A percentile compares a stretch with the other conserved stretches of the same genome.
phyloP scores from a whole-genome alignment of 176 grass and related monocot species.

The Neostapfia colusana region DNA sequence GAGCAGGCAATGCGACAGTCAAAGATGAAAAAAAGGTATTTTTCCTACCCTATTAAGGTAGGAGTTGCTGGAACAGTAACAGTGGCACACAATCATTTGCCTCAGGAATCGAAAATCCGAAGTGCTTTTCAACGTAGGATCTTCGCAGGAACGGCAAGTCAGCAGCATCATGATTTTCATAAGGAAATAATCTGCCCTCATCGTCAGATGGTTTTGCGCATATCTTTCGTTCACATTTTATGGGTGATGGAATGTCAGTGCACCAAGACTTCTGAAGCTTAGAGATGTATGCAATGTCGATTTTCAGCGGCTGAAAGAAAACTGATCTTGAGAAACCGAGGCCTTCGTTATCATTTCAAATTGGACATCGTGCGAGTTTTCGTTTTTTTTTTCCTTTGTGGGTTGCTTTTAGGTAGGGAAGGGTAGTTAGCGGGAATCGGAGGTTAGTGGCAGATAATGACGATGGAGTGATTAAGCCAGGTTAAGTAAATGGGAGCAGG shows the following conservation, averaged over 20 bases:
- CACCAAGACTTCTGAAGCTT: background rate
- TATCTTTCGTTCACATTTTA: background rate
- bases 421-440: constrained; percentile 45
- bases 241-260: background rate
- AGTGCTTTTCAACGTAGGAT: background rate
- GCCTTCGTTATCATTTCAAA: background rate
- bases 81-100: constrained; percentile 39
- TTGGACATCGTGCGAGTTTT: background rate
- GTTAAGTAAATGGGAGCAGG: constrained; percentile 37
- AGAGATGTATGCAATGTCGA: background rate
- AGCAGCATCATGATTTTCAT: background rate
- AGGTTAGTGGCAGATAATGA: constrained; percentile 39
- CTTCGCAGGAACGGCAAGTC: constrained; percentile 20
- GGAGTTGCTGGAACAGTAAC: constrained; percentile 9
- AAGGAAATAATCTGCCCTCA: background rate
- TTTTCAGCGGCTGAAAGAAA: too few relatives aligned
- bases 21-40: constrained; percentile 7
- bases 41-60: constrained; percentile 22
- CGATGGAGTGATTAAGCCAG: background rate
- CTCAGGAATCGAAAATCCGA: constrained; percentile 12
- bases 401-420: constrained; percentile 43
- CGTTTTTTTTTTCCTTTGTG: constrained; percentile 15
- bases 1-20: constrained; percentile 21
- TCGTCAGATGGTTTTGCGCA: background rate
- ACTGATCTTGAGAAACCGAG: background rate